phyloP scores from a whole-genome alignment of 257 asterid genomes.

The Plantago major region DNA sequence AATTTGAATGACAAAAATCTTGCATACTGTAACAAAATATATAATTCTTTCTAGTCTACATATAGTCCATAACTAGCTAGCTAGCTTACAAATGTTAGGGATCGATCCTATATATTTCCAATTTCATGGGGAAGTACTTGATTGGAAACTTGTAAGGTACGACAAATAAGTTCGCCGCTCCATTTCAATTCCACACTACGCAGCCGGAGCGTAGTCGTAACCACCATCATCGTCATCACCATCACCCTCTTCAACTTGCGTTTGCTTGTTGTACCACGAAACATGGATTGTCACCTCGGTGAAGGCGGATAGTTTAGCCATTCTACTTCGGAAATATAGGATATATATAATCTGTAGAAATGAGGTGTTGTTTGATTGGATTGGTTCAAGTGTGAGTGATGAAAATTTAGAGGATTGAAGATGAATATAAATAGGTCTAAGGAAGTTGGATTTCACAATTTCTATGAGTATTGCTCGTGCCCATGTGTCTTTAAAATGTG shows the following conservation, averaged over 20 bases:
- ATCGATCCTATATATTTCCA: too few species aligned
- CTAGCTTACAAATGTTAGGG: too few species aligned
- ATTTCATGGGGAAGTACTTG: too few species aligned
- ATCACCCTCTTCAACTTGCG: background rate
- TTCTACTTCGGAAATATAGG: background rate
- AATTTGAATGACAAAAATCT: too few species aligned
- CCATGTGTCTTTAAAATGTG: background rate
- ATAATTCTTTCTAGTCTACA: too few species aligned
- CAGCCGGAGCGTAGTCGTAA: constrained; percentile 6
- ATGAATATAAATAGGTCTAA: background rate
- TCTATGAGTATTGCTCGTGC: background rate
- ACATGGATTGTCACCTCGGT: too few species aligned
- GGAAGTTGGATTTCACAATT: background rate
- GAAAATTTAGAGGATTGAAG: background rate
- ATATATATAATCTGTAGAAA: background rate
- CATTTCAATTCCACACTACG: background rate
- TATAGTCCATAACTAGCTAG: too few species aligned
- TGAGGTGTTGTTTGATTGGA: background rate
- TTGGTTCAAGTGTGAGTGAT: background rate
- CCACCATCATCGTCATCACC: constrained; percentile 18
- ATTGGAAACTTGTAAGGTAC: too few species aligned
- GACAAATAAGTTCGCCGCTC: background rate
- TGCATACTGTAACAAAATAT: too few species aligned
- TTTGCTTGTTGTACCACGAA: background rate
- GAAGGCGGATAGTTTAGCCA: background rate